Conservation (phyloP, 2,329 filamentous ascomycete species). For the Colletotrichum sp. region DNA sequence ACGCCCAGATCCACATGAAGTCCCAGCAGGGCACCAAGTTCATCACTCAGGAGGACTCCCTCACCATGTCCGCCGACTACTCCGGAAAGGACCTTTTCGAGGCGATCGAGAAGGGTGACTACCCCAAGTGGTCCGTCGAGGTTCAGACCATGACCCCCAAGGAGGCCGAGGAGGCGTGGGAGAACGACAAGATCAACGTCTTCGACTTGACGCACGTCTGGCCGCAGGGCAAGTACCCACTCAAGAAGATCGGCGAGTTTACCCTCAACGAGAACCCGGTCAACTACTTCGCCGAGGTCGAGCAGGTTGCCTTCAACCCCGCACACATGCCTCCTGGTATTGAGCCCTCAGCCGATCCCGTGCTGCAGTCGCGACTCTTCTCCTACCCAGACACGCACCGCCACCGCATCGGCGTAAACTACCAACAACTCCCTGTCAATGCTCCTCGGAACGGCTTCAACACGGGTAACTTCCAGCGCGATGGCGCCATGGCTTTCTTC, state of each 20-base stretch:
- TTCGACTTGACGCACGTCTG: constrained; percentile 64
- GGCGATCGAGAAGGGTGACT: constrained; percentile 48
- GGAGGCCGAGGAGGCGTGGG: constrained; percentile 43
- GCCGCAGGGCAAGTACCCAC: constrained; percentile 65
- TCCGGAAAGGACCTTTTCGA: constrained; percentile 38
- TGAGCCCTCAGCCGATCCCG: constrained; percentile 65
- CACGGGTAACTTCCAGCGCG: constrained; percentile 68
- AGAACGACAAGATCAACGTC: constrained; percentile 46
- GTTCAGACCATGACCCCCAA: constrained; percentile 59
- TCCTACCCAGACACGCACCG: constrained; percentile 67
- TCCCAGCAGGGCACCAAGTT: constrained; percentile 50
- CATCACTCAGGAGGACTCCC: constrained; percentile 43
- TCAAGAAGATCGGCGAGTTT: constrained; percentile 65
- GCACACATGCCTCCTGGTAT: constrained; percentile 68
- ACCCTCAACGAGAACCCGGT: constrained; percentile 68
- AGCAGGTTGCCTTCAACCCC: constrained; percentile 71
- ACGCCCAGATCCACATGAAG: constrained; percentile 55
- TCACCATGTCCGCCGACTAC: constrained; percentile 53
- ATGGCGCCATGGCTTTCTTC: constrained; percentile 65
- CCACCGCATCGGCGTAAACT: constrained; percentile 67
- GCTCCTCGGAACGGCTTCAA: constrained; percentile 60
- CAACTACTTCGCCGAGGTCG: constrained; percentile 74
- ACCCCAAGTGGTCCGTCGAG: constrained; percentile 55
- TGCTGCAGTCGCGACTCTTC: constrained; percentile 65
- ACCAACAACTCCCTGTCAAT: constrained; percentile 68